These are phyloP conservation scores for Aristolochia fimbriata DNA, from an alignment of 164 flowering plant genomes.

Conservation along the genomic window DNA sequence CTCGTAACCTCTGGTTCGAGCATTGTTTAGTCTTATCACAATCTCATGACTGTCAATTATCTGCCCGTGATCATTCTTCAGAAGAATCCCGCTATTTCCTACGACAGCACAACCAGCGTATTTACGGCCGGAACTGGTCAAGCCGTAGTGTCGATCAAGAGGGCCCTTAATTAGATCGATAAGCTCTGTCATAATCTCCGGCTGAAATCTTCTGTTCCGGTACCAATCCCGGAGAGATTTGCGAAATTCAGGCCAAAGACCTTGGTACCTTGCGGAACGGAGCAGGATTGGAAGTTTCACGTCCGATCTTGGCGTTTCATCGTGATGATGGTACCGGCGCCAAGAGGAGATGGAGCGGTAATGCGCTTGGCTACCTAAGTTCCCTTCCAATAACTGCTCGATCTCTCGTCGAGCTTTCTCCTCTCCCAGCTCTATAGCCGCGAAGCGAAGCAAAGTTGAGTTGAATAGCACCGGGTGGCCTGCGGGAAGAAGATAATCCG, in stretches of 20 bases:
- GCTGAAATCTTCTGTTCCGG: slow-evolving; percentile 35
- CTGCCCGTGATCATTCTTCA: slow-evolving; percentile 43
- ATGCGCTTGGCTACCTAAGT: slow-evolving; percentile 26
- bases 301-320: slow-evolving; percentile 12
- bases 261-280: slow-evolving; percentile 40
- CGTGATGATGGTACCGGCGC: slow-evolving; percentile 24
- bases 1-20: slow-evolving; percentile 37
- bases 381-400: slow-evolving; percentile 52
- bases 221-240: slow-evolving; percentile 50
- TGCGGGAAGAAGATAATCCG: background rate
- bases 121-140: slow-evolving; percentile 8
- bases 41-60: slow-evolving; percentile 75
- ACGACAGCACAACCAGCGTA: slow-evolving; percentile 81
- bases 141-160: slow-evolving; percentile 30
- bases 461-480: slow-evolving; percentile 25
- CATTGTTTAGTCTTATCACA: slow-evolving; percentile 88
- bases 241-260: slow-evolving; percentile 54
- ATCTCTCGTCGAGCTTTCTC: slow-evolving; percentile 36
- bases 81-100: slow-evolving; percentile 86
- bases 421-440: slow-evolving; percentile 53
- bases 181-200: slow-evolving; percentile 57
- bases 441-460: slow-evolving; percentile 50
- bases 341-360: slow-evolving; percentile 38
- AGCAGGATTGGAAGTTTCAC: slow-evolving; percentile 24
- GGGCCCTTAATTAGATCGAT: slow-evolving; percentile 35